phyloP scores from a whole-genome alignment of 306 rosid genomes.

The Clitoria ternatea region DNA sequence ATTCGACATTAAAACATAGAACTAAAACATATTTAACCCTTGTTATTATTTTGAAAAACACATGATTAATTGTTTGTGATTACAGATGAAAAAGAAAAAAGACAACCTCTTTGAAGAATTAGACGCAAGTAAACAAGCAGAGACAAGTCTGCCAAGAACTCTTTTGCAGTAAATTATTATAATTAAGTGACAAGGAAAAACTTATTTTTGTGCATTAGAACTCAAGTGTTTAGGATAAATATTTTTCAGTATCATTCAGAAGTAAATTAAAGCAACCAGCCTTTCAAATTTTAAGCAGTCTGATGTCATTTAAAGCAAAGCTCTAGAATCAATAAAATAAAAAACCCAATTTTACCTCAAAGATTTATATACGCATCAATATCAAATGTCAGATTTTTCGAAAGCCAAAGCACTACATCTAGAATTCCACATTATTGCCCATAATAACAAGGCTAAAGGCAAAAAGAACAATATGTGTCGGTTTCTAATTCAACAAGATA shows the following conservation, averaged over 20 bases:
- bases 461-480: constrained; percentile 10
- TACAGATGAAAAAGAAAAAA: no score
- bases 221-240: constrained; percentile 10
- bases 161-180: constrained; percentile 81
- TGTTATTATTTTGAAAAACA: no score
- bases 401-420: constrained; percentile 86
- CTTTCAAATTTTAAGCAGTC: constrained; percentile 19
- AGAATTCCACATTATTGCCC: constrained; percentile 85
- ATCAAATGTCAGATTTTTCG: constrained; percentile 71
- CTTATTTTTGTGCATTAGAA: constrained; percentile 22
- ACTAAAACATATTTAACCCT: no score
- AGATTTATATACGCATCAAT: constrained; percentile 92
- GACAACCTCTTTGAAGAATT: constrained; percentile 67
- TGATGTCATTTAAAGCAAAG: not conserved
- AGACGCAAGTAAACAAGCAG: constrained; percentile 92
- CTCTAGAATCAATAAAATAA: constrained; percentile 19
- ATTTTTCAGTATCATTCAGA: constrained; percentile 22
- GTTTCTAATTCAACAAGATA: constrained; percentile 4
- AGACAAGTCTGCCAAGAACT: constrained; percentile 97
- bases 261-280: constrained; percentile 3
- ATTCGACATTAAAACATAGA: no score
- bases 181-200: constrained; percentile 34
- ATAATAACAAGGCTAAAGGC: constrained; percentile 69
- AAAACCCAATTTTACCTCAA: constrained; percentile 59
- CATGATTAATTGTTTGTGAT: no score